Evolutionary conservation across 345 rosid genomes (phyloP).

Genomic region (Salix dunnii): DNA sequence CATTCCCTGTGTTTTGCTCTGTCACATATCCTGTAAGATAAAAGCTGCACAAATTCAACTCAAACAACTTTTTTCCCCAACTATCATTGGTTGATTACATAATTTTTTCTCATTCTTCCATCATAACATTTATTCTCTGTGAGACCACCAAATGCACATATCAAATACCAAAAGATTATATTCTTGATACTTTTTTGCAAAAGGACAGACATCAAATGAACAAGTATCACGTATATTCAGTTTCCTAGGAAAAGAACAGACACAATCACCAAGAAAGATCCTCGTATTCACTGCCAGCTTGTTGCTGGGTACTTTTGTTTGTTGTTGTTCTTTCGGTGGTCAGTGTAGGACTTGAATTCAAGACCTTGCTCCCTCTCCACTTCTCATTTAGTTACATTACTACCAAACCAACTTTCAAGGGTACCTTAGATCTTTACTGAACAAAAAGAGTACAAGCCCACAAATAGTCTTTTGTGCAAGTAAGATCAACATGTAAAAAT

Average conservation of each 20-base stretch:
- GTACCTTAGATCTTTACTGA: neutral
- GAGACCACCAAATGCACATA: neutral
- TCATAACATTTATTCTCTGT: neutral
- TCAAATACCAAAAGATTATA: neutral
- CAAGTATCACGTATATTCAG: neutral
- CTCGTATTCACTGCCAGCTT: neutral
- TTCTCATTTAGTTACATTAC: neutral
- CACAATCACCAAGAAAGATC: neutral
- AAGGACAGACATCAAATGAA: neutral
- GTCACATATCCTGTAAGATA: neutral
- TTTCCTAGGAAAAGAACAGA: neutral
- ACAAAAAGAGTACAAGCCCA: neutral
- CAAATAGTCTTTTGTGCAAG: neutral
- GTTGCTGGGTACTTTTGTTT: neutral
- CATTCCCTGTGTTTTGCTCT: neutral
- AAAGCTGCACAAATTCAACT: neutral
- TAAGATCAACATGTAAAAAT: neutral
- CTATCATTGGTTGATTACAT: neutral
- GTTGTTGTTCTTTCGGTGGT: neutral
- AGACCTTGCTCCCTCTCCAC: neutral
- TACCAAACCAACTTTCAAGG: neutral
- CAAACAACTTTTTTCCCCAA: too few relatives aligned
- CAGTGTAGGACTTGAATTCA: neutral
- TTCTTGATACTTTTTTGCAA: neutral
- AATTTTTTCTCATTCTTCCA: neutral